These are phyloP conservation scores for Fomitopsis pulvina DNA, from an alignment of 768 basidiomycete species.

Conservation along the genomic window DNA sequence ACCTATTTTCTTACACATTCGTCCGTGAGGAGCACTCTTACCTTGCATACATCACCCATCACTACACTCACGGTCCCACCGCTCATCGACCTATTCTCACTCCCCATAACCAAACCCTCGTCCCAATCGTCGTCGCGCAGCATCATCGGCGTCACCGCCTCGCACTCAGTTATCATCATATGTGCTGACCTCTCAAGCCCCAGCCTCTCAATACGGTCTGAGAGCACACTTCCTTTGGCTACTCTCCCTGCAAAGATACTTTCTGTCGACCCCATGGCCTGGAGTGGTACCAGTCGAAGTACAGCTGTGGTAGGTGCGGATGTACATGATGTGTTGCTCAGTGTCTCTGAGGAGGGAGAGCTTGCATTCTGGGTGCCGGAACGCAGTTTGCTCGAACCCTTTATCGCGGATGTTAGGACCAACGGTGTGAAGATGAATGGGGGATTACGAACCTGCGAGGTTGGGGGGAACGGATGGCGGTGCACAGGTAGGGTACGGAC, in stretches of 20 bases:
- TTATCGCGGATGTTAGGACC: background rate
- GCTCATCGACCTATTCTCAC: constrained; percentile 57
- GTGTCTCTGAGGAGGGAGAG: constrained; percentile 68
- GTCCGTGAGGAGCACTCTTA: constrained; percentile 38
- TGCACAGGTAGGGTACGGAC: constrained; percentile 75
- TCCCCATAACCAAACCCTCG: constrained; percentile 26
- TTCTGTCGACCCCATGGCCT: constrained; percentile 86
- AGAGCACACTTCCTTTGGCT: constrained; percentile 46
- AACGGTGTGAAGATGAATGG: constrained; percentile 3
- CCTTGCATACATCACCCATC: constrained; percentile 45
- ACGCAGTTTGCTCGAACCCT: constrained; percentile 8
- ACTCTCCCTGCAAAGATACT: constrained; percentile 42
- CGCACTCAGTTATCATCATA: constrained; percentile 54
- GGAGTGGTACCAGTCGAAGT: constrained; percentile 41
- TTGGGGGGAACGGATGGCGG: constrained; percentile 51
- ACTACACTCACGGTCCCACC: constrained; percentile 38
- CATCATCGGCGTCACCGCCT: constrained; percentile 4
- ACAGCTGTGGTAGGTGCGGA: constrained; percentile 8
- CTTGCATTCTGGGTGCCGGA: constrained; percentile 84
- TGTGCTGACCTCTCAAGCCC: constrained; percentile 21
- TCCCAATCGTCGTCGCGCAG: no score
- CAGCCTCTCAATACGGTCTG: constrained; percentile 41
- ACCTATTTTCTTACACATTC: constrained; percentile 53
- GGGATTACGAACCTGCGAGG: no score
- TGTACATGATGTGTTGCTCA: constrained; percentile 69